Percentiles rank a stretch among this genome's conserved stretches.
Evolutionary conservation across 331 rosid species (phyloP).

Genomic region (Quercus phellos): DNA sequence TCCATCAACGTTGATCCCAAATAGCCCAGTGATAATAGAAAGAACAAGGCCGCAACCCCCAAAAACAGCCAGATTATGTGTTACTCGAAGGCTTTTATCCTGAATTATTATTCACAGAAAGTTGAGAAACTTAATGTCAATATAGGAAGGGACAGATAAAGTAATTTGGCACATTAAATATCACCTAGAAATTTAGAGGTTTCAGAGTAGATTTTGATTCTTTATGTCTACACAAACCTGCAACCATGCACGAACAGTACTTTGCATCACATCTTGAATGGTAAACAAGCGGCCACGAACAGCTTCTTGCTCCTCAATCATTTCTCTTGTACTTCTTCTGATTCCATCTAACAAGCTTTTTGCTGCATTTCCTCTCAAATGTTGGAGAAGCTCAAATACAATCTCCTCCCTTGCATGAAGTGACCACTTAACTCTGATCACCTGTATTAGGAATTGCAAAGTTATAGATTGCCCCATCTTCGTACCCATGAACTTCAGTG

Average conservation of each 20-base stretch:
- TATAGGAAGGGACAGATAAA: not conserved
- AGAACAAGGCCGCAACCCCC: conserved; percentile 90
- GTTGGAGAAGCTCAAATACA: conserved; percentile 71
- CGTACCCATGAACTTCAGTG: not conserved
- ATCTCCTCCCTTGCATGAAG: conserved; percentile 96
- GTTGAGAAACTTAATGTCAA: conserved; percentile 8
- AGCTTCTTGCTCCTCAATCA: conserved; percentile 97
- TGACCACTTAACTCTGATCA: conserved; percentile 94
- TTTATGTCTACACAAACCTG: conserved; percentile 46
- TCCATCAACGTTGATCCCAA: conserved; percentile 93
- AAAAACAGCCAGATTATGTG: conserved; percentile 76
- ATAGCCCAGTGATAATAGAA: conserved; percentile 79
- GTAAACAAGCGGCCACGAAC: conserved; percentile 89
- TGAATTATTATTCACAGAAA: conserved; percentile 18
- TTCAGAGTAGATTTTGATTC: conserved; percentile 5
- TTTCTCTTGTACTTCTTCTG: conserved; percentile 64
- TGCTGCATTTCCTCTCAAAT: conserved; percentile 63
- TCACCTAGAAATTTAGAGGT: not conserved
- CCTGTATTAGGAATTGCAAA: conserved; percentile 36
- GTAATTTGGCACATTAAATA: not conserved
- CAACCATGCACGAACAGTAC: conserved; percentile 93
- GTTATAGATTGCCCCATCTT: not conserved
- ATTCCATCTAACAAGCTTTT: conserved; percentile 48
- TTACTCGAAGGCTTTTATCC: conserved; percentile 81
- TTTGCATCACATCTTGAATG: conserved; percentile 93